phyloP scores from a whole-genome alignment of 805 yeast genomes.

The Kodamaea jinghongensis region DNA sequence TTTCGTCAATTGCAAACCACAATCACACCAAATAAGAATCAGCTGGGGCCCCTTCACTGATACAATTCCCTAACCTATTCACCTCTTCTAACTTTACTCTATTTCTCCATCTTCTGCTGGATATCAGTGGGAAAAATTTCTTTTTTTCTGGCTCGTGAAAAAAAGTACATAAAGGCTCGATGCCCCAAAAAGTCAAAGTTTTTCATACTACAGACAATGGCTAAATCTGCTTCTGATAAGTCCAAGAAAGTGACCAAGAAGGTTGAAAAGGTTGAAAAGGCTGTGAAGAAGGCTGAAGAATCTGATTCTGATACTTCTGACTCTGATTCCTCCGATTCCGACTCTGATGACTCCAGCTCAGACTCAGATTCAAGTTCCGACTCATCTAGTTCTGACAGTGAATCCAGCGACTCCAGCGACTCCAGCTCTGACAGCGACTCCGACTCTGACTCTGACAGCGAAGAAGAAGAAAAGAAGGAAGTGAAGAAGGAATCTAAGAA shows the following conservation, averaged over 20 bases:
- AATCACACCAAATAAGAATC: too few relatives aligned
- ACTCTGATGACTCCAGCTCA: constrained; percentile 21
- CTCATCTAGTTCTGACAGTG: constrained; percentile 11
- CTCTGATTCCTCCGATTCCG: constrained; percentile 15
- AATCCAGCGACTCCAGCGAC: constrained; percentile 25
- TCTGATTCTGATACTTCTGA: constrained; percentile 25
- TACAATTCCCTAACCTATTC: too few relatives aligned
- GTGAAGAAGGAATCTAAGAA: constrained; percentile 14
- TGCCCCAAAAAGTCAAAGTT: constrained; percentile 6
- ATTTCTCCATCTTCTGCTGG: too few relatives aligned
- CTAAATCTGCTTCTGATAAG: constrained; percentile 32
- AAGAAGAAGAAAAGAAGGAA: constrained; percentile 10
- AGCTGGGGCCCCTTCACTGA: too few relatives aligned
- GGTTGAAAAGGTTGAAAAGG: constrained; percentile 20
- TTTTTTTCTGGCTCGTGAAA: constrained; percentile 1
- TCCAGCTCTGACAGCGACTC: constrained; percentile 28
- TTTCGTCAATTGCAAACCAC: too few relatives aligned
- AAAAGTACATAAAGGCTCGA: constrained; percentile 6
- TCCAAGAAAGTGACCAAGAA: constrained; percentile 24
- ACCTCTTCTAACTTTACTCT: too few relatives aligned
- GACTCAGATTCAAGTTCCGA: constrained; percentile 16
- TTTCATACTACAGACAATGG: constrained; percentile 27
- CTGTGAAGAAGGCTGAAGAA: constrained; percentile 17
- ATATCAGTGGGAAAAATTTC: too few relatives aligned
- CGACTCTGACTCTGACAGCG: constrained; percentile 26